phyloP scores from a whole-genome alignment of 2,329 filamentous ascomycete genomes.

The Cryoendolithus antarcticus region DNA sequence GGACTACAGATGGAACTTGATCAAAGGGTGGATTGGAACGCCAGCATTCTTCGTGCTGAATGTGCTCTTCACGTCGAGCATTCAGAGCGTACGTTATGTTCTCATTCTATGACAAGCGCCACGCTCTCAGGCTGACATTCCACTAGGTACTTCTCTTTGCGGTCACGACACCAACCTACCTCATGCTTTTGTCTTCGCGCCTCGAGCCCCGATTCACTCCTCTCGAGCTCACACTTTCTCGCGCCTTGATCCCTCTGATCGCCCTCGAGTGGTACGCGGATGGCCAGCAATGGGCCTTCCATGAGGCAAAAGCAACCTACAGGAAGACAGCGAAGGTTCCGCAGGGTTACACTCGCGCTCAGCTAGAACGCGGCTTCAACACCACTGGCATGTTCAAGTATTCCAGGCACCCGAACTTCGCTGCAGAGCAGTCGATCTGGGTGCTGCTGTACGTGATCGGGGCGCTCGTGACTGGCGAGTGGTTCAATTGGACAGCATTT shows the following conservation, averaged over 20 bases:
- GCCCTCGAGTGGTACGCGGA: slow-evolving; percentile 71
- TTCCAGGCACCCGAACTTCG: slow-evolving; percentile 89
- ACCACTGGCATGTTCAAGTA: slow-evolving; percentile 75
- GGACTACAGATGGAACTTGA: slow-evolving; percentile 83
- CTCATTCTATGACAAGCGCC: background rate
- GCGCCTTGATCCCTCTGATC: slow-evolving; percentile 43
- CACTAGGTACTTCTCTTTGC: slow-evolving; percentile 60
- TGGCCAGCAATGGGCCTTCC: slow-evolving; percentile 85
- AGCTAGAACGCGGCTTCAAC: slow-evolving; percentile 82
- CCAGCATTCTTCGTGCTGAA: slow-evolving; percentile 74
- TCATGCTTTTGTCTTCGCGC: slow-evolving; percentile 59
- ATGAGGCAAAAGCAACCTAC: slow-evolving; percentile 68
- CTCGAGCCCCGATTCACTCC: slow-evolving; percentile 40
- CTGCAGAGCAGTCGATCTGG: slow-evolving; percentile 86
- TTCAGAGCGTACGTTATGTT: slow-evolving; percentile 44
- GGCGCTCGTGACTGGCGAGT: slow-evolving; percentile 57
- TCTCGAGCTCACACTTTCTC: slow-evolving; percentile 47
- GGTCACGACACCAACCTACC: slow-evolving; percentile 71
- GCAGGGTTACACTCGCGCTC: slow-evolving; percentile 44
- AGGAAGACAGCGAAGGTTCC: slow-evolving; percentile 60
- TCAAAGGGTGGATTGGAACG: slow-evolving; percentile 52
- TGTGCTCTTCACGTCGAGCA: slow-evolving; percentile 73
- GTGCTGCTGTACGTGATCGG: slow-evolving; percentile 78
- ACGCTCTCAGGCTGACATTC: slow-evolving; percentile 5
- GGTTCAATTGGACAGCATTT: slow-evolving; percentile 66